Base-by-base conservation (phyloP, 768 basidiomycete species). In the Lactifluus piperatus region DNA sequence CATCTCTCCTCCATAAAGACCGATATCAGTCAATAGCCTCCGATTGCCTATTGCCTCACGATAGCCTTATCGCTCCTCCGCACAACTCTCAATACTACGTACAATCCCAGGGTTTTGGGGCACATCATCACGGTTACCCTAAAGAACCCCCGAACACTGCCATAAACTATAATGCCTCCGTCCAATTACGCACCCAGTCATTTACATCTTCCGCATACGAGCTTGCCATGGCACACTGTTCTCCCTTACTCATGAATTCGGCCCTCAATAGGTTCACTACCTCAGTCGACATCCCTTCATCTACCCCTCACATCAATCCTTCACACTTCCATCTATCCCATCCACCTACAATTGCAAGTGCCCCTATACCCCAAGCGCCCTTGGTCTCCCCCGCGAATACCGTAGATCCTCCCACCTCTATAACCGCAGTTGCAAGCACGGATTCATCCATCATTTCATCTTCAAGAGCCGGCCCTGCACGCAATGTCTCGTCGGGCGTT, bases 401-500 rank as follows among this genome's bases (percentile, higher is more conserved):
- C 45, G 54, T 65, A 50, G 65, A 63, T 30, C 32, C 58, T 41
- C 47, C 48, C 48, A 44, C 47, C 14, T 34, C 58, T 20, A 39
- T 64, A 32, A 57, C 66, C 47, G 62, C 64, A 58, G 57, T 60
- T 56, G 50, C 55, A 52, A 59, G 22, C 29, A 4, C 24, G 9
- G 55, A 54, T 50, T 26, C 64, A 59, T 45, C 67, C 64, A 36
- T 65, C 20, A 36, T 55, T 6, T 45, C 60, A 14, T 54, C 71
- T 70, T 64, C 74, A 69, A 68, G 72, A 71, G 61, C 54, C 22
- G 56, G 55, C 30, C 47, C 56, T 27, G 7, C 75, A 61, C 79
- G 81, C 68, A 83, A 83, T 71, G 74, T 75, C 73, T 83, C 85
- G 11, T 79, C 75, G 65, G 79, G 82, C 68, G 88, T 91, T 72